These are phyloP conservation scores for Hortaea werneckii DNA, from an alignment of 2,329 filamentous ascomycete species.

Conservation along the genomic window DNA sequence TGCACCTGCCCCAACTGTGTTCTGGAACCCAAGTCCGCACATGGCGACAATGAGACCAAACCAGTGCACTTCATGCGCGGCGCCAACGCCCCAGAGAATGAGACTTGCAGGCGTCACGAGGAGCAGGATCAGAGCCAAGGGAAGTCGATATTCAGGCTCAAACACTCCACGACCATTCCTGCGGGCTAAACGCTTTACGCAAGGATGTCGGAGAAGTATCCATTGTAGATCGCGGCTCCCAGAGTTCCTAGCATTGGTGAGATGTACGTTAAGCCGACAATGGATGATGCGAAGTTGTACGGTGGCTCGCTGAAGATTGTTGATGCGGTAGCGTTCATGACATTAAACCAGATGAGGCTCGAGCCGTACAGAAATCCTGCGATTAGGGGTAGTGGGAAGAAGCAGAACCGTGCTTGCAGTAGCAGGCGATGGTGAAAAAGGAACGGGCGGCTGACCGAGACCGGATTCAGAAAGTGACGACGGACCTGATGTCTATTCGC, in stretches of 20 bases:
- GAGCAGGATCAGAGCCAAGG: conserved; percentile 30
- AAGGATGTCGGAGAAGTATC: conserved; percentile 26
- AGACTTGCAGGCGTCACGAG: conserved; percentile 35
- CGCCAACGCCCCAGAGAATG: conserved; percentile 43
- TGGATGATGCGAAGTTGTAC: conserved; percentile 28
- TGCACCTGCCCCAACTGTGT: conserved; percentile 3
- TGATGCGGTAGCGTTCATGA: conserved; percentile 32
- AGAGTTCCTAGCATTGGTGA: conserved; percentile 27
- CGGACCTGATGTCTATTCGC: background rate
- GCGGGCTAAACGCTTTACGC: conserved; percentile 25
- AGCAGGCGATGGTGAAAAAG: background rate
- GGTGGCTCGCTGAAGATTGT: conserved; percentile 26
- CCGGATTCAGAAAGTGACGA: conserved; percentile 2
- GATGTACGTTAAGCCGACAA: conserved; percentile 30
- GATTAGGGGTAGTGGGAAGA: conserved; percentile 28
- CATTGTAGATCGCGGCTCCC: conserved; percentile 25
- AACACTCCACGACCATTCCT: conserved; percentile 27
- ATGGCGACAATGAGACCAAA: conserved; percentile 37
- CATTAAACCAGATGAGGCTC: conserved; percentile 33
- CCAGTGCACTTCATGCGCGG: conserved; percentile 36
- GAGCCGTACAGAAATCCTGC: conserved; percentile 30
- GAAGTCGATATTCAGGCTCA: conserved; percentile 31
- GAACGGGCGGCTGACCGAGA: background rate
- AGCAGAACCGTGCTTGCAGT: background rate
- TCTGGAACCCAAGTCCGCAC: conserved; percentile 15